Base-by-base conservation (phyloP, 2,329 filamentous ascomycete species). In the Pseudocercospora fijiensis region DNA sequence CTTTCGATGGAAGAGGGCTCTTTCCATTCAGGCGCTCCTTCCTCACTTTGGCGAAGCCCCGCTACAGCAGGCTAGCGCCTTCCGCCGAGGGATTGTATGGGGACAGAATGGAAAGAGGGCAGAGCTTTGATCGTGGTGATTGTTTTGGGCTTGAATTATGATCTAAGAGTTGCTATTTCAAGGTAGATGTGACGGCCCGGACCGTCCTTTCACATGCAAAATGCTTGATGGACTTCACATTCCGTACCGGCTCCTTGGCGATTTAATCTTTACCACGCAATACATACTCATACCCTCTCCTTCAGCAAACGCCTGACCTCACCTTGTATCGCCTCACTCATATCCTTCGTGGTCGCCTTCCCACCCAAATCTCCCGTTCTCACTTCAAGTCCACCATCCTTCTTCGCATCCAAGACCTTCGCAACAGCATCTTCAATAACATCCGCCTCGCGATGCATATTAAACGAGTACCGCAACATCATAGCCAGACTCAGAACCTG, bases 341-440 rank as follows among this genome's bases (percentile, higher is more conserved):
- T 80, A 56, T 80, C 75, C 60, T 77, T 75, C 0, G 79, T 81
- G 7, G 69, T 75, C 4, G 60, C 60, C 43, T 70, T 76, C 2
- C 85, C 84, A 4, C 84, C 84, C 1, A 87, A 75, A 74, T 87
- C 84, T 5, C 78, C 78, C 0, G 85, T 86, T 43, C 81, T 72
- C 13, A 85, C 73, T 0, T 83, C 84, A 7, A 78, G 76, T 61
- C 82, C 83, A 18, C 81, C 84, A 10, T 77, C 78, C 67, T 85
- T 83, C 2, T 86, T 83, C 4, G 78, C 78, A 7, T 82, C 78
- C 75, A 87, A 80, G 60, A 87, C 72, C 45, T 77, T 76, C 0
- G 80, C 80, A 0, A 85, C 83, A 0, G 84, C 79, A 27, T 81
- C 77, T 67, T 86, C 82, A 0, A 85, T 82, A 0, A 86, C 55